phyloP scores from a whole-genome alignment of 2,329 filamentous ascomycete species.

The Microdochium paspali region DNA sequence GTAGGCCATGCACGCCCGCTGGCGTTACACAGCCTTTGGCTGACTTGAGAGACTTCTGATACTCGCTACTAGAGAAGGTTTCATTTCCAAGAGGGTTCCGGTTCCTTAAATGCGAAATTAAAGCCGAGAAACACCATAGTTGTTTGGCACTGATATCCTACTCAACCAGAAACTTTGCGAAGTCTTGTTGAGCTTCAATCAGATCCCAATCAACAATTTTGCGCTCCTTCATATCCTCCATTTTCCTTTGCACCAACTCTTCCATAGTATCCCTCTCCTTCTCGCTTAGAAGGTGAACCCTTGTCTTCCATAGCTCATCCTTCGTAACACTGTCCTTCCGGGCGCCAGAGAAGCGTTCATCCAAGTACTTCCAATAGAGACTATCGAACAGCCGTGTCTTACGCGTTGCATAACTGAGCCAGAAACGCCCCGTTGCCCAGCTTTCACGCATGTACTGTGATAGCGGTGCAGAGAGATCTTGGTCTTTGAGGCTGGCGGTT shows the following conservation, averaged over 20 bases:
- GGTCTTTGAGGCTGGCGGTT: neutral
- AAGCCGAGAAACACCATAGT: no score
- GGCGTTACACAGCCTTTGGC: no score
- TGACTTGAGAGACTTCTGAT: no score
- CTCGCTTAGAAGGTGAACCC: slow-evolving; percentile 15
- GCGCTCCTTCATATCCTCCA: slow-evolving; percentile 15
- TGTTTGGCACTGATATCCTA: no score
- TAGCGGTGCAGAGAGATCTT: slow-evolving; percentile 9
- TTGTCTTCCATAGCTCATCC: slow-evolving; percentile 16
- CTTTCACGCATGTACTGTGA: slow-evolving; percentile 25
- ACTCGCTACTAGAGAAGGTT: no score
- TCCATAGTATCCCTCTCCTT: slow-evolving; percentile 18
- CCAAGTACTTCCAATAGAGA: slow-evolving; percentile 26
- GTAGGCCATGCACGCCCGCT: no score
- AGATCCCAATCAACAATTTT: slow-evolving; percentile 16
- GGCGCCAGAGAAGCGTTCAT: slow-evolving; percentile 22
- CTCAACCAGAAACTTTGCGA: slow-evolving; percentile 9
- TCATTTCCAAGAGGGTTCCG: no score
- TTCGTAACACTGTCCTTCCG: neutral
- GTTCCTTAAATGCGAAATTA: no score
- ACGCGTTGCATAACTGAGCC: slow-evolving; percentile 23
- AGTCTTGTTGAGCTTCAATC: slow-evolving; percentile 7
- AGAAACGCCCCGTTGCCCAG: slow-evolving; percentile 22
- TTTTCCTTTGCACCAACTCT: slow-evolving; percentile 19
- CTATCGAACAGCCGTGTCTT: slow-evolving; percentile 27